Percentiles rank a stretch among this genome's conserved stretches.
These are phyloP conservation scores for Lactuca saligna DNA, from an alignment of 129 eudicot species.

Conservation along the genomic window DNA sequence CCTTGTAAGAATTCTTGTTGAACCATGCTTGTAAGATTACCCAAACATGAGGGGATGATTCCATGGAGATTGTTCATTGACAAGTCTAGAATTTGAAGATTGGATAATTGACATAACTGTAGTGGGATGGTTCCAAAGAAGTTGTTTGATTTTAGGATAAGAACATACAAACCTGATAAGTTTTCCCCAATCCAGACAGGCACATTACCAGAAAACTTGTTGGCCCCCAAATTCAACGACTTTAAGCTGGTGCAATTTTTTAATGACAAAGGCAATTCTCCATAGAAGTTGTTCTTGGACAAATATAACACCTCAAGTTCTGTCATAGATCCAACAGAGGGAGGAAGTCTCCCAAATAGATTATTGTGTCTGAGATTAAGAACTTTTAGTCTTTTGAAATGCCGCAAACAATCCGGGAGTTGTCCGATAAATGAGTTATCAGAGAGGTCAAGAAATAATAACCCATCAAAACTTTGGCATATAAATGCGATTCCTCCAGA, in stretches of 20 bases:
- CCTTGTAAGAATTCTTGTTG: background rate
- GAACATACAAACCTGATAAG: background rate
- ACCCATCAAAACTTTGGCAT: background rate
- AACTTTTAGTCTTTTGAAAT: background rate
- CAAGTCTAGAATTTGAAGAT: slow-evolving; percentile 28
- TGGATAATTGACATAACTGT: background rate
- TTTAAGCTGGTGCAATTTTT: background rate
- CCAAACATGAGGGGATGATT: background rate
- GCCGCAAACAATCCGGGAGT: background rate
- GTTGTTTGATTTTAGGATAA: background rate
- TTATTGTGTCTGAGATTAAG: background rate
- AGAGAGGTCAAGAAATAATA: background rate
- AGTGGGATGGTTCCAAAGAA: background rate
- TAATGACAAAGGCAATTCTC: background rate
- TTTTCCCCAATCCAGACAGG: slow-evolving; percentile 36
- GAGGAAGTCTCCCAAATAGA: background rate
- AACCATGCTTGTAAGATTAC: background rate
- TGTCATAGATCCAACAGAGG: background rate
- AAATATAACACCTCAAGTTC: background rate
- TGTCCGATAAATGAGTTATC: background rate
- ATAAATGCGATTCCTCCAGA: background rate
- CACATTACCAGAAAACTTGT: slow-evolving; percentile 23
- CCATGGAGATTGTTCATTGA: slow-evolving; percentile 26
- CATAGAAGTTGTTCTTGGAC: slow-evolving; percentile 26
- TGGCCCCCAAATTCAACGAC: background rate